phyloP scores from a whole-genome alignment of 2,329 filamentous ascomycete genomes.

The Calonectria henricotiae region DNA sequence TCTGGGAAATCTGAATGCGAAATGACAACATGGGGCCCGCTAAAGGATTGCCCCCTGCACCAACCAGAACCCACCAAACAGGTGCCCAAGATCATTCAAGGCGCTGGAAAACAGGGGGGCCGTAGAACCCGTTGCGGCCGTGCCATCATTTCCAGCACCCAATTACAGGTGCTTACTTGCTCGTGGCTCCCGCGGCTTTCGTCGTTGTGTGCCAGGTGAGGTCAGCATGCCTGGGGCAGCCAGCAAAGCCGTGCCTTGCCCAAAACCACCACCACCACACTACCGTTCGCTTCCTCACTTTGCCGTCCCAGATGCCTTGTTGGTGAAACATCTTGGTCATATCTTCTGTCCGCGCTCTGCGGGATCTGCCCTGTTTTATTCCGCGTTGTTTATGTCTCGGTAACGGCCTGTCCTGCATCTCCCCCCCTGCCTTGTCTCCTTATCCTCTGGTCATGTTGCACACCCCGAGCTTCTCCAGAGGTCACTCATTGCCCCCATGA shows the following conservation, averaged over 20 bases:
- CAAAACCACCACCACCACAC: slow-evolving; percentile 19
- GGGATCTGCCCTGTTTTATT: slow-evolving; percentile 12
- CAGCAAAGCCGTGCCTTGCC: slow-evolving; percentile 18
- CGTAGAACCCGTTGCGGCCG: slow-evolving; percentile 22
- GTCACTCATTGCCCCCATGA: slow-evolving; percentile 50
- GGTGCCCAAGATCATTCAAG: slow-evolving; percentile 16
- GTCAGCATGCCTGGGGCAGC: slow-evolving; percentile 36
- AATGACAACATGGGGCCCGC: slow-evolving; percentile 51
- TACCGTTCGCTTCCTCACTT: slow-evolving; percentile 6
- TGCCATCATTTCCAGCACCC: slow-evolving; percentile 25
- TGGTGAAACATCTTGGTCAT: slow-evolving; percentile 33
- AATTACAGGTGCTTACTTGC: slow-evolving; percentile 2
- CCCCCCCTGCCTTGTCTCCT: slow-evolving; percentile 33
- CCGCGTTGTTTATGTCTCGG: slow-evolving; percentile 23
- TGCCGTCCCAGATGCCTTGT: slow-evolving; percentile 8
- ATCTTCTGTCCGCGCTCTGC: slow-evolving; percentile 12
- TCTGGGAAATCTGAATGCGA: slow-evolving; percentile 45
- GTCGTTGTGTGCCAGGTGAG: slow-evolving; percentile 23
- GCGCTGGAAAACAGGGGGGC: slow-evolving; percentile 27
- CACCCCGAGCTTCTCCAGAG: slow-evolving; percentile 42
- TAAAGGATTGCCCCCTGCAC: slow-evolving; percentile 42
- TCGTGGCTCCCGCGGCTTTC: slow-evolving; percentile 11
- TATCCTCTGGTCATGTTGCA: slow-evolving; percentile 49
- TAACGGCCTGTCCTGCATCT: slow-evolving; percentile 7
- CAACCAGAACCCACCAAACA: slow-evolving; percentile 37